phyloP scores from a whole-genome alignment of 441 rosid genomes.

The Flueggea neowawraea region DNA sequence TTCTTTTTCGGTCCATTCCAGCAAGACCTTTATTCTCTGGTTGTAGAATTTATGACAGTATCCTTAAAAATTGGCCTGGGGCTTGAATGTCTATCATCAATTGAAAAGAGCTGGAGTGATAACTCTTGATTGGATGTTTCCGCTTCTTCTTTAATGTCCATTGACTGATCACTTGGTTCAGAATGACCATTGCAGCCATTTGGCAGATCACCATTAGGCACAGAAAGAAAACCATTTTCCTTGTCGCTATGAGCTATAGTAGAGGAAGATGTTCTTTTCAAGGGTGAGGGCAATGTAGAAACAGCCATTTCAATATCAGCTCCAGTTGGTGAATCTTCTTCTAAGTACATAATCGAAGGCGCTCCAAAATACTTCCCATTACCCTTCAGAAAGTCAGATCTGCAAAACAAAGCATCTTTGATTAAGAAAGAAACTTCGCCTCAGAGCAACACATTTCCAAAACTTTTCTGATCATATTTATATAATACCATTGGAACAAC shows the following conservation, averaged over 20 bases:
- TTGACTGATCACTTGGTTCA: slow-evolving; percentile 25
- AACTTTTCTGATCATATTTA: no score
- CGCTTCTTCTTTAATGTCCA: slow-evolving; percentile 33
- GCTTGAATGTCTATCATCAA: slow-evolving; percentile 34
- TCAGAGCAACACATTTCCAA: slow-evolving; percentile 6
- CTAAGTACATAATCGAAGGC: slow-evolving; percentile 66
- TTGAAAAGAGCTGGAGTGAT: slow-evolving; percentile 37
- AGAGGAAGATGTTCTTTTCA: slow-evolving; percentile 48
- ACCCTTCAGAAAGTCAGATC: slow-evolving; percentile 46
- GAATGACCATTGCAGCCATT: slow-evolving; percentile 29
- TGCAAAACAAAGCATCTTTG: slow-evolving; percentile 24
- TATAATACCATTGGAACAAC: no score
- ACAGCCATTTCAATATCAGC: slow-evolving; percentile 56
- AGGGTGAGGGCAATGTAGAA: slow-evolving; percentile 53
- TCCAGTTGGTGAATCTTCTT: slow-evolving; percentile 47
- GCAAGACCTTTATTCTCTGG: slow-evolving; percentile 34
- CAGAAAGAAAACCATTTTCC: slow-evolving; percentile 49
- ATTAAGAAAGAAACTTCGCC: slow-evolving; percentile 4
- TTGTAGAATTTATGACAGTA: slow-evolving; percentile 41
- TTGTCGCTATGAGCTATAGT: slow-evolving; percentile 29
- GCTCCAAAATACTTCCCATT: slow-evolving; percentile 55
- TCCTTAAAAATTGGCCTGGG: slow-evolving; percentile 47
- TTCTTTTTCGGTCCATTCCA: slow-evolving; percentile 70
- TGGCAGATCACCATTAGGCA: slow-evolving; percentile 42
- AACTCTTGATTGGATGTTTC: slow-evolving; percentile 30